Base-by-base conservation (phyloP, 768 basidiomycete species). In the Heimioporus sp. region DNA sequence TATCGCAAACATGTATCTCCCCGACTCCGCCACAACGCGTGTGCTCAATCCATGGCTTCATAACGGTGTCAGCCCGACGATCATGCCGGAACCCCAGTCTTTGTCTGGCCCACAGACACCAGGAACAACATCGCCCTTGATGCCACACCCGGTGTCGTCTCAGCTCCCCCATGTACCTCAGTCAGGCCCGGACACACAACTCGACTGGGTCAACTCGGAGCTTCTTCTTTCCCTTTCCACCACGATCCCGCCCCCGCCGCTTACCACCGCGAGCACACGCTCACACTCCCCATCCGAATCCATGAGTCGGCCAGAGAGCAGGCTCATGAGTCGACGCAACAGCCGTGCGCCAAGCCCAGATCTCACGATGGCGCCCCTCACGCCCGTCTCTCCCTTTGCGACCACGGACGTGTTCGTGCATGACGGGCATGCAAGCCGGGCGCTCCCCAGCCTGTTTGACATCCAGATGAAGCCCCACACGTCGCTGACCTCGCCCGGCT, bases 171-270 rank as follows among this genome's bases (percentile, higher is more conserved):
- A 77, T 39, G 72, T 63, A 12, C 81, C 78, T 17, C 75, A 71
- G 15, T 65, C 79, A 19, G 75, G 72, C 46, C 58, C 70, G 39
- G 69, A 70, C 49, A 73, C 77, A 0, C 78, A 82, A 4, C 74
- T 90, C 47, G 85, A 90, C 47, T 91, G 87, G 83, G 81, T 92
- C 51, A 91, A 93, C 67, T 88, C 88, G 6, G 93, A 94, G 70
- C 78, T 96, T 4, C 73, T 94, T 45, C 73, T 86, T 15, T 86
- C 85, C 2, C 72, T 88, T 28, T 77, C 82, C 2, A 66, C 68
- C 20, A 60, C 72, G 15, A 63, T 65, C 1, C 69, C 69, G 3
- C 60, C 70, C 38, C 53, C 43, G 45, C 48, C 43, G 40, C 58
- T 43, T 51, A 36, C 52, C 41, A 59, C 28, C 59, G 48, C 53